Conservation (phyloP, 257 asterid genomes). For the Handroanthus guayacan region DNA sequence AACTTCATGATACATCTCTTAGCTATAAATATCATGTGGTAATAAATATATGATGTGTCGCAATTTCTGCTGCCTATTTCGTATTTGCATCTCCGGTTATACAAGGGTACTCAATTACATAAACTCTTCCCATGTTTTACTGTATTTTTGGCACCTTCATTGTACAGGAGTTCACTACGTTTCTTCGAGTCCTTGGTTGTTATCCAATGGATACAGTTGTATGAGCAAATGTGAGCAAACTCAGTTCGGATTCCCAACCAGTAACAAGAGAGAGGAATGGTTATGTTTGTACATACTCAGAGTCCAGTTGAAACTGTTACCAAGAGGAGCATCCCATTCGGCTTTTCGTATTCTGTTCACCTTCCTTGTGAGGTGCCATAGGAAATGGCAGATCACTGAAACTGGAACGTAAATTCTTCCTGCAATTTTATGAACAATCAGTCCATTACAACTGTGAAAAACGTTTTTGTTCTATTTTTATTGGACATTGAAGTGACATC, state of each 20-base stretch:
- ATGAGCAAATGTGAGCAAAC: background rate
- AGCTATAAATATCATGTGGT: background rate
- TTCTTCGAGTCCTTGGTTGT: slow-evolving; percentile 41
- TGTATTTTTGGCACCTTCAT: background rate
- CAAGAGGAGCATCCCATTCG: background rate
- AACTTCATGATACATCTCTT: background rate
- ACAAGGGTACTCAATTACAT: too few relatives aligned
- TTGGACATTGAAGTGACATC: slow-evolving; percentile 1
- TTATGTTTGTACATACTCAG: slow-evolving; percentile 17
- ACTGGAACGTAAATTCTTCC: background rate
- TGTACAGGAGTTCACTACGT: slow-evolving; percentile 41
- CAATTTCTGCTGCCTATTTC: too few relatives aligned
- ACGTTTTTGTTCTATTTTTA: background rate
- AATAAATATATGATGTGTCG: background rate
- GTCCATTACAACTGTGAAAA: background rate
- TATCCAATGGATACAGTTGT: slow-evolving; percentile 33
- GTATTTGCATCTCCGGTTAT: too few relatives aligned
- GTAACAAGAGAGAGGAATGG: background rate
- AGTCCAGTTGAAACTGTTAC: background rate
- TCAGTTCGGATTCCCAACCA: background rate
- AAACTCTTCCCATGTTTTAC: background rate
- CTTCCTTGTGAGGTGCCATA: background rate
- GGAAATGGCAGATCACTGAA: too few relatives aligned
- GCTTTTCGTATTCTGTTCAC: background rate
- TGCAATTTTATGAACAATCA: background rate